phyloP scores from a whole-genome alignment of 73 alveolate genomes.

The Tetrahymena elliotti region DNA sequence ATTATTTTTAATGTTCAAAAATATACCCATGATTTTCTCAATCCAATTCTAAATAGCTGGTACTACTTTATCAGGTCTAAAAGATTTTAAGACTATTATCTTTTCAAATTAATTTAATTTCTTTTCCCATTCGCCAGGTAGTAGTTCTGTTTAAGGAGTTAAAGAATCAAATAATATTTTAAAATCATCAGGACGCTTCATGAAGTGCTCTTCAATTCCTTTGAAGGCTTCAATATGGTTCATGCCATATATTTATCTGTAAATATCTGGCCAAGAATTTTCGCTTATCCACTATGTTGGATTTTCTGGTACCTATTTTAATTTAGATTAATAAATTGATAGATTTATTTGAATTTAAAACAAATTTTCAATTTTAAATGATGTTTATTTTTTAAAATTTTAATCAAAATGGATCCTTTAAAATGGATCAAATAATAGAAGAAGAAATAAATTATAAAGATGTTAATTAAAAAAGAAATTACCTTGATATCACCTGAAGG shows the following conservation, averaged over 20 bases:
- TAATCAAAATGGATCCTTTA: too few species aligned
- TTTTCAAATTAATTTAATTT: slow-evolving; percentile 76
- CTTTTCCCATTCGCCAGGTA: slow-evolving; percentile 90
- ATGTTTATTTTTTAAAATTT: too few species aligned
- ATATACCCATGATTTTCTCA: slow-evolving; percentile 43
- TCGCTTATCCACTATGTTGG: slow-evolving; percentile 96
- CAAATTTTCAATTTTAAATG: too few species aligned
- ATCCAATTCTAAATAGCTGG: slow-evolving; percentile 80
- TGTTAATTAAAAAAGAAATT: background rate
- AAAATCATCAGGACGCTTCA: slow-evolving; percentile 66
- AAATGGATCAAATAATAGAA: too few species aligned
- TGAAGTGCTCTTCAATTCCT: slow-evolving; percentile 79
- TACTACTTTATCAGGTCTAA: slow-evolving; percentile 87
- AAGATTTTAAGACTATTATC: slow-evolving; percentile 73
- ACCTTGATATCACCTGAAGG: slow-evolving; percentile 87
- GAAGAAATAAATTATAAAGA: too few species aligned
- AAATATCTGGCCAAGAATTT: slow-evolving; percentile 91
- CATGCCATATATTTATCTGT: slow-evolving; percentile 78
- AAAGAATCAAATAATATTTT: slow-evolving; percentile 74
- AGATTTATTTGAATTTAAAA: background rate
- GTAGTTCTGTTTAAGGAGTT: slow-evolving; percentile 82
- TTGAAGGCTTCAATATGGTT: slow-evolving; percentile 65
- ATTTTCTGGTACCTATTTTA: slow-evolving; percentile 54
- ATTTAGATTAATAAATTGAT: background rate
- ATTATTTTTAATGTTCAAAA: too few species aligned